Evolutionary conservation across 495 filamentous ascomycete species (phyloP).

Genomic region (Lophium mytilinum): DNA sequence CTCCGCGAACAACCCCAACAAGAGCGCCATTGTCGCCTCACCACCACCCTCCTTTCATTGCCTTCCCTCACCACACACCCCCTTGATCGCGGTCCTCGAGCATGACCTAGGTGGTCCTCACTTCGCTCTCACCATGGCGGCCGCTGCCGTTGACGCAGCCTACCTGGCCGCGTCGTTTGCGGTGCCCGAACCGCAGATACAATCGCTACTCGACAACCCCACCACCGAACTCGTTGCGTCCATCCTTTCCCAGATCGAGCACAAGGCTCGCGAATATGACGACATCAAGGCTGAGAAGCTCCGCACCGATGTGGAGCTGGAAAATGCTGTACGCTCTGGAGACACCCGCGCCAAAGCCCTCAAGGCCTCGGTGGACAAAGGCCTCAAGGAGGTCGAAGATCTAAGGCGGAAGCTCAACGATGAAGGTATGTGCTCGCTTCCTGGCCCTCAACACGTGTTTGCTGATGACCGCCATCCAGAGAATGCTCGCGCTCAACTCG

Average conservation of each 20-base stretch:
- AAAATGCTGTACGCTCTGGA: conserved; percentile 70
- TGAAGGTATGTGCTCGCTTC: conserved; percentile 54
- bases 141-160: conserved; percentile 61
- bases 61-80: not conserved
- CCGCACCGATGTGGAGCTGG: conserved; percentile 81
- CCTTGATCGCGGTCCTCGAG: not conserved
- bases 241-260: conserved; percentile 56
- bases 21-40: conserved; percentile 1
- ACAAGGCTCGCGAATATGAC: conserved; percentile 73
- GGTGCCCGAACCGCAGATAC: conserved; percentile 59
- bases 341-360: conserved; percentile 74
- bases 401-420: conserved; percentile 68
- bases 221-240: conserved; percentile 67
- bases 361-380: conserved; percentile 72
- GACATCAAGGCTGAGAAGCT: conserved; percentile 74
- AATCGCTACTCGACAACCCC: conserved; percentile 58
- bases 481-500: conserved; percentile 54
- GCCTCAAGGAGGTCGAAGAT: conserved; percentile 62
- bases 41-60: not conserved
- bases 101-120: conserved; percentile 17
- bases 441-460: conserved; percentile 5
- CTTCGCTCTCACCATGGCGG: conserved; percentile 53
- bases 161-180: conserved; percentile 70
- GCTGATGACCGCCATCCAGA: conserved; percentile 37
- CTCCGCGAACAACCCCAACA: not conserved